Base-by-base conservation (phyloP, 73 alveolate genomes). In the Urostyla sp. region DNA sequence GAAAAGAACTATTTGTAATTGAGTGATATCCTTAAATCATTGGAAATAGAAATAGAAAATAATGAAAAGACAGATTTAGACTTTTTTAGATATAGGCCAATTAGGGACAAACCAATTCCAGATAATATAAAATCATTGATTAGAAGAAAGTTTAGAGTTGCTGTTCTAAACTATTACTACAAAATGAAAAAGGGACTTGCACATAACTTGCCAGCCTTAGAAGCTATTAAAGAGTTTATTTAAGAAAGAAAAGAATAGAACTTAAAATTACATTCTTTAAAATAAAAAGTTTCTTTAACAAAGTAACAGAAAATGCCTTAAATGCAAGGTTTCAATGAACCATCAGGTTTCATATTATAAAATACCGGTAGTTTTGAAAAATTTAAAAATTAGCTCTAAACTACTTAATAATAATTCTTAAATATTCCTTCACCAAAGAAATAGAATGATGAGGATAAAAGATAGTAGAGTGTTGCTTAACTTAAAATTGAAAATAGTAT, bases 11-110 rank as follows among this genome's bases (percentile, higher is more conserved):
- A 28, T 36, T 30, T 80, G 27, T 67, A 80, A 31, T 37, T 80
- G 21, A 8, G 72, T 0, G 80, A 80, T 35, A 80, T 54, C 2
- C 63, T 80, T 45, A 66, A 59, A 35, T 30, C 43, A 18, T 27
- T 80, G 53, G 75, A 80, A 50, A 50, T 80, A 16, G 90, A 80
- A 50, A 80, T 80, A 21, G 84, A 66, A 31, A 66, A 60, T 26
- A 80, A 80, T 43, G 90, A 80, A 44, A 80, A 80, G 67, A 80
- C 80, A 8, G 90, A 80, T 40, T 50, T 80, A 35, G 90, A 80
- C 45, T 80, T 66, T 44, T 56, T 80, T 37, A 56, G 90, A 21
- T 80, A 48, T 46, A 20, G 90, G 11, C 80, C 76, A 0, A 63
- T 84, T 1, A 80, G 90, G 43, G 75, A 37, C 16, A 63, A 66